These are phyloP conservation scores for Umbelopsis sp. DNA, from an alignment of 371 early-diverging fungal species.

Conservation along the genomic window DNA sequence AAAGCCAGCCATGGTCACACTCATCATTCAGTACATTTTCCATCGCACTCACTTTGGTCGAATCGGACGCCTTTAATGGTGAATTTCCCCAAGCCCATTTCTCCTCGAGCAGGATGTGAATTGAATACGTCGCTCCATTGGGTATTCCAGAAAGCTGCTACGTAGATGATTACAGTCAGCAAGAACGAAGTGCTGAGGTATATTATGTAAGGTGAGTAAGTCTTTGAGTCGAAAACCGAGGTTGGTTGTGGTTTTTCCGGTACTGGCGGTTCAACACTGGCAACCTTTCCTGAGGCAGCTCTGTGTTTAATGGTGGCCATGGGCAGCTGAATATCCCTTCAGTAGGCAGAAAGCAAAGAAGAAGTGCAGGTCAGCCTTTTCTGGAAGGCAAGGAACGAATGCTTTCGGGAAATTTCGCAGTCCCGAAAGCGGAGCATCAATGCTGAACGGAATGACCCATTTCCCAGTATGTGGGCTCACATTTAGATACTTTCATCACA, in stretches of 20 bases:
- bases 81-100: slow-evolving; percentile 47
- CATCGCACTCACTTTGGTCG: slow-evolving; percentile 29
- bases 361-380: too few relatives aligned
- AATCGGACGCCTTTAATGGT: slow-evolving; percentile 40
- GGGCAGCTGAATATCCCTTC: neutral
- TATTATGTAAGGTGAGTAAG: neutral
- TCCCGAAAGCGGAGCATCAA: too few relatives aligned
- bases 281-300: neutral
- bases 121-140: slow-evolving; percentile 42
- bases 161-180: neutral
- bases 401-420: too few relatives aligned
- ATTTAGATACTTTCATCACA: too few relatives aligned
- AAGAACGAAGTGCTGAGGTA: neutral
- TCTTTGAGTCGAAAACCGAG: neutral
- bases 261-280: neutral
- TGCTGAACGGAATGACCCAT: too few relatives aligned
- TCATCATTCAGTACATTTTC: too few relatives aligned
- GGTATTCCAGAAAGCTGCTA: slow-evolving; percentile 27
- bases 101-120: slow-evolving; percentile 40
- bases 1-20: too few relatives aligned
- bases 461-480: too few relatives aligned
- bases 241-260: neutral
- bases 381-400: too few relatives aligned
- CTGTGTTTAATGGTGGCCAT: neutral
- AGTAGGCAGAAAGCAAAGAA: neutral